Evolutionary conservation across 1,284 basidiomycete genomes (phyloP), one percentile per base, ranked within the genome.

Genomic region (Tilletiopsis washingtonensis): DNA sequence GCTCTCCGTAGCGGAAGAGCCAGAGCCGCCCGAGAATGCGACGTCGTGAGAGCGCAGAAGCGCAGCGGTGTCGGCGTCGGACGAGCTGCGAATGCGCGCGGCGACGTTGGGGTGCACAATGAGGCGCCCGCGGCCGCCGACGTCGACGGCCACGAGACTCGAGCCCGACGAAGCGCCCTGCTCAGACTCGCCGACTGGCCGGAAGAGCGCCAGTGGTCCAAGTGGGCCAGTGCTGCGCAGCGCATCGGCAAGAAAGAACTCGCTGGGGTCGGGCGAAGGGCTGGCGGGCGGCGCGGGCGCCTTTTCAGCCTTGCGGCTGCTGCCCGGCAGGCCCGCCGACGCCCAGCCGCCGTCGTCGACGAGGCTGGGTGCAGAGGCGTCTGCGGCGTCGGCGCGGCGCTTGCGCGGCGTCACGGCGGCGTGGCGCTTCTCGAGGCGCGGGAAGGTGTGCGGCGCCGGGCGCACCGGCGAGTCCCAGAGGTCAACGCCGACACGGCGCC

Each of bases 91-190:
- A 48, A 61, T 61, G 43, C 57, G 59, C 45, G 54, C 51, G 2
- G 51, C 57, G 47, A 54, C 51, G 40, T 59, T 52, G 17, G 45
- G 57, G 26, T 60, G 57, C 5, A 62, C 53, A 9, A 56, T 56
- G 3, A 62, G 53, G 15, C 60, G 51, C 21, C 60, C 60, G 3
- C 59, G 49, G 4, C 60, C 60, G 11, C 54, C 44, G 23, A 62
- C 60, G 45, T 62, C 56, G 52, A 57, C 23, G 7, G 60, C 53
- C 4, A 62, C 58, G 20, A 62, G 56, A n/a, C n/a, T n/a, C n/a
- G n/a, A n/a, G n/a, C n/a, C n/a, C n/a, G n/a, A n/a, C n/a, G n/a
- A n/a, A n/a, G n/a, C n/a, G n/a, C n/a, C n/a, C n/a, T n/a, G n/a
- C n/a, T n/a, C n/a, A n/a, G n/a, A n/a, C n/a, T n/a, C n/a, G n/a